phyloP scores from a whole-genome alignment of 2,329 filamentous ascomycete genomes.

The Blumeriella jaapii region DNA sequence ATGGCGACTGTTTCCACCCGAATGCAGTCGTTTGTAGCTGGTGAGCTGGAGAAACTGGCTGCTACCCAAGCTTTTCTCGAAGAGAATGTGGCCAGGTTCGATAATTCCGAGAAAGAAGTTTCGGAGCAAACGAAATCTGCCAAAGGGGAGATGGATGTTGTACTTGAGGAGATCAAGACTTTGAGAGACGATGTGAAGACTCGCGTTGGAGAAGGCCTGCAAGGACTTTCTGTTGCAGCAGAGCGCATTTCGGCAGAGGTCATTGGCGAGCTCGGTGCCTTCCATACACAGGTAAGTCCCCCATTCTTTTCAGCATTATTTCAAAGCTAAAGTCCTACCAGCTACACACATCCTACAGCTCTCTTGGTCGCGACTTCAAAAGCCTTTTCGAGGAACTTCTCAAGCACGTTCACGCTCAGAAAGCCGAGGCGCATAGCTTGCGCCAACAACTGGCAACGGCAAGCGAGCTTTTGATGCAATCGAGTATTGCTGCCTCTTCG shows the following conservation, averaged over 20 bases:
- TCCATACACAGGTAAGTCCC: slow-evolving; percentile 54
- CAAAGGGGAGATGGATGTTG: slow-evolving; percentile 78
- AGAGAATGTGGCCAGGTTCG: slow-evolving; percentile 56
- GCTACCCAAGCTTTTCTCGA: slow-evolving; percentile 60
- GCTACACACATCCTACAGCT: slow-evolving; percentile 74
- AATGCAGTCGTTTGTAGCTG: slow-evolving; percentile 66
- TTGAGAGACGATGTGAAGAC: slow-evolving; percentile 80
- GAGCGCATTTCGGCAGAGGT: slow-evolving; percentile 86
- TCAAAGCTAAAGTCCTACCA: slow-evolving; percentile 29
- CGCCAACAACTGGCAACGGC: slow-evolving; percentile 61
- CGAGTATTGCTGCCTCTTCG: slow-evolving; percentile 54
- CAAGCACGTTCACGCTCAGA: slow-evolving; percentile 63
- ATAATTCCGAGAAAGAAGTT: slow-evolving; percentile 55
- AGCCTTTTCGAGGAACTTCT: slow-evolving; percentile 71
- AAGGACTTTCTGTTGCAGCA: slow-evolving; percentile 71
- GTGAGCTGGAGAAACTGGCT: slow-evolving; percentile 61
- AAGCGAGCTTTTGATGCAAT: slow-evolving; percentile 53
- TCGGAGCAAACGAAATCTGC: slow-evolving; percentile 56
- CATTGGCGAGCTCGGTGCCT: slow-evolving; percentile 70
- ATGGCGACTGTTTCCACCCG: slow-evolving; percentile 55
- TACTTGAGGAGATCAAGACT: slow-evolving; percentile 85
- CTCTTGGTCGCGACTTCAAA: slow-evolving; percentile 78
- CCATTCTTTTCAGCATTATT: too few species aligned
- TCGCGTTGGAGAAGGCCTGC: slow-evolving; percentile 73
- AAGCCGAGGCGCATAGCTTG: slow-evolving; percentile 61